Base-by-base conservation (phyloP, 2,329 filamentous ascomycete genomes). In the Chrysoporthe puriensis region DNA sequence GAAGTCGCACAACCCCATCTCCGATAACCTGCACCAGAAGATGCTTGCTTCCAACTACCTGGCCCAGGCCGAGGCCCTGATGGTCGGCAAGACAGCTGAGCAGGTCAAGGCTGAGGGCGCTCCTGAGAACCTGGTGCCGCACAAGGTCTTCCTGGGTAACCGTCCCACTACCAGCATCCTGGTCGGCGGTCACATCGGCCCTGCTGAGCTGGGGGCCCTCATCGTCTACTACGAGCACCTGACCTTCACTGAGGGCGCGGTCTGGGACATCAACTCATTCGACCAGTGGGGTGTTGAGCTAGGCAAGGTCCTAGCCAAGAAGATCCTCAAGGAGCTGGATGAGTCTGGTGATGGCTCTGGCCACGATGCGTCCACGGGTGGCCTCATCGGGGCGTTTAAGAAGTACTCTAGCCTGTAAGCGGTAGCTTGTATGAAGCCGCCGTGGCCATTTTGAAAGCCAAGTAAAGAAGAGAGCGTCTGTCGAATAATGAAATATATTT, bases 181-280 rank as follows among this genome's bases (percentile, higher is more conserved):
- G 26, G 88, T 90, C 1, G 93, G 95, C 57, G 91, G 94, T 75
- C 90, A 93, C 84, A 98, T 99, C 78, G 97, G 96, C 21, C 96
- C 96, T 9, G 93, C 90, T 56, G 94, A 97, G 75, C 88, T 99
- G 60, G 96, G 96, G 77, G 95, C 96, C 3, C 83, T 99, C 74
- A 99, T 99, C 75, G 95, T 94, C 72, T 99, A 98, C 87, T 99
- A 99, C 82, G 96, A 99, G 86, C 96, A 99, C 83, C 83, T 98
- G 70, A 98, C 96, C 66, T 99, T 99, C 81, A 96, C 93, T 48
- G 96, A 99, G 84, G 96, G 96, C 75, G 95, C 94, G 63, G 86
- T 99, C 78, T 99, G 96, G 96, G 97, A 98, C 84, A 97, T 99
- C 86, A 99, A 99, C 88, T 94, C 91, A 77, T 99, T 98, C 78